Base-by-base conservation (phyloP, 345 rosid genomes). In the Abelmoschus esculentus region DNA sequence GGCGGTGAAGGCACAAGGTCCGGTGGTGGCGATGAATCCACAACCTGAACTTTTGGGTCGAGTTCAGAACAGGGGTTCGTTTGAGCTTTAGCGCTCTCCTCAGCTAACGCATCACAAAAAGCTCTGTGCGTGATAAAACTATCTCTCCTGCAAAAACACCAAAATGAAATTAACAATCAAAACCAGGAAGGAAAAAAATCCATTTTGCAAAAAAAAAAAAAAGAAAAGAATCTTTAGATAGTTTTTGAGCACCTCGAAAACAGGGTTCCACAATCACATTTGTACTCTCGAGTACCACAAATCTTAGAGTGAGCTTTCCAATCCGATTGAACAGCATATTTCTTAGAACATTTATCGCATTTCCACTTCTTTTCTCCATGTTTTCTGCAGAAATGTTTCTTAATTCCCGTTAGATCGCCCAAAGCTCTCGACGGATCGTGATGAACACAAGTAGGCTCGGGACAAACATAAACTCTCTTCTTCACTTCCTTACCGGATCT, bases 371-470 rank as follows among this genome's bases (percentile, higher is more conserved):
- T 47, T 14, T 47, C 53, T 4, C 53, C 53, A 47, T 47, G 53
- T 13, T 47, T 47, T 47, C 53, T 47, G n/a, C 95, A 93, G 70
- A 93, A 93, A 77, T 93, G 98, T 80, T 93, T 93, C 90, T 93
- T 93, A 50, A 93, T 93, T n/a, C 98, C 98, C 0, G 97, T 93
- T 26, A 93, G 89, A 86, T 93, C 98, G 2, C 98, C 98, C 0
- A 93, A 76, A 36, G 98, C 98, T 70, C 97, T 79, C 4, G 88
- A 76, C 0, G 97, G 97, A 42, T 93, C 91, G 67, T 93, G 97
- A 71, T 93, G 98, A 18, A 93, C 98, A 73, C 97, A 93, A 6
- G 83, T 14, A 11, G 53, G n/a, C n/a, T 47, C 53, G n/a, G 53
- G 53, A 47, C 53, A 47, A 47, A 47, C 53, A n/a, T 93, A 93